phyloP scores from a whole-genome alignment of 1,139 yeast genomes.

The Pichia sp. region DNA sequence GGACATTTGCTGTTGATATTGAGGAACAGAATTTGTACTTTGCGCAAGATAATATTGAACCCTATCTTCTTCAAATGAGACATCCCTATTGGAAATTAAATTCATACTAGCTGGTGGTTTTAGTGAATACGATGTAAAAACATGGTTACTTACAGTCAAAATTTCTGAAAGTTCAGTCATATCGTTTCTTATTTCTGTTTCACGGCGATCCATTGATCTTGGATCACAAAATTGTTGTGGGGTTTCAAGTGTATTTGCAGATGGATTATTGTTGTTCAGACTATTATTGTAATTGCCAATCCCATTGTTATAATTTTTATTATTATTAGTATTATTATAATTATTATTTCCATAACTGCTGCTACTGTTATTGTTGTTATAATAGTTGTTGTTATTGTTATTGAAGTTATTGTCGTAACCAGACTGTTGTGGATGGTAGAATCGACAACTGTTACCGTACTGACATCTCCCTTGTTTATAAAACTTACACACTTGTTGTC shows the following conservation, averaged over 20 bases:
- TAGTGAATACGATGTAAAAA: constrained; percentile 35
- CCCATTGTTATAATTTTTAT: too few species aligned
- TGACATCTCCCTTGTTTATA: constrained; percentile 33
- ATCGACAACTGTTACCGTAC: constrained; percentile 37
- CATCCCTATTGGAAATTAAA: constrained; percentile 47
- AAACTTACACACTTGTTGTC: constrained; percentile 34
- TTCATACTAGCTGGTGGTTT: constrained; percentile 36
- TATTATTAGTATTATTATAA: constrained; percentile 4
- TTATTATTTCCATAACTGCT: constrained; percentile 3
- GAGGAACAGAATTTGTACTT: constrained; percentile 33
- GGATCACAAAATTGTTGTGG: constrained; percentile 13
- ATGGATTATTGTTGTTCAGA: constrained; percentile 1
- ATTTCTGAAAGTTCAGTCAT: constrained; percentile 19
- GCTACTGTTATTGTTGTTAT: neutral
- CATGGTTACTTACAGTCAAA: constrained; percentile 12
- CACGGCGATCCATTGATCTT: constrained; percentile 9
- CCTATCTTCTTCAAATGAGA: constrained; percentile 53
- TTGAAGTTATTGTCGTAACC: neutral
- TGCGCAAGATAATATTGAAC: constrained; percentile 42
- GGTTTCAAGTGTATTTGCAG: constrained; percentile 2
- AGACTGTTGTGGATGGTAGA: constrained; percentile 30
- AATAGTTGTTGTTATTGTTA: constrained; percentile 1
- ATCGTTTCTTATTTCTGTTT: constrained; percentile 30
- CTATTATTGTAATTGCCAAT: too few species aligned
- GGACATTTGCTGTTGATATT: constrained; percentile 37